These are phyloP conservation scores for Maudiozyma bulderi DNA, from an alignment of 805 yeast species.

Conservation along the genomic window DNA sequence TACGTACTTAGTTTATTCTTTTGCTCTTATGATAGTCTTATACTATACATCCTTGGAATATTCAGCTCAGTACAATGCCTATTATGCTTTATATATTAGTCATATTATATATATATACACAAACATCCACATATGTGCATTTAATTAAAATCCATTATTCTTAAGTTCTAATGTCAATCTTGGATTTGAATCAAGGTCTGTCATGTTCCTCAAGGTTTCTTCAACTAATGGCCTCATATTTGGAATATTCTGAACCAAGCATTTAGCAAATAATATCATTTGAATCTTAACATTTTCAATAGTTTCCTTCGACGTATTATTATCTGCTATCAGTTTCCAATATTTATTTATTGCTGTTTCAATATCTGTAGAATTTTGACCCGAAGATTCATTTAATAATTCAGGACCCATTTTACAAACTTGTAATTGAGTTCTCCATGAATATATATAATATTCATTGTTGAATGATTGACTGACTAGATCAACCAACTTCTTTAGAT, in stretches of 20 bases:
- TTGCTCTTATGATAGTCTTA: too few species aligned
- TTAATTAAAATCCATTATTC: constrained; percentile 10
- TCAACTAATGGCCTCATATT: constrained; percentile 11
- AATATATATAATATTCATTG: constrained; percentile 25
- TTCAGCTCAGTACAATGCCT: too few species aligned
- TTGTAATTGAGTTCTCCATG: constrained; percentile 55
- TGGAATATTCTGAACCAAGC: constrained; percentile 13
- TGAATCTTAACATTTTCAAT: constrained; percentile 55
- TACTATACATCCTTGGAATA: too few species aligned
- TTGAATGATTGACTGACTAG: constrained; percentile 23
- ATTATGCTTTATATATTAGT: not conserved
- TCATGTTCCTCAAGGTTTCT: constrained; percentile 19
- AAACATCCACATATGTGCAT: not conserved
- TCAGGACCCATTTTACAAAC: constrained; percentile 34
- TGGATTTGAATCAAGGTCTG: constrained; percentile 36
- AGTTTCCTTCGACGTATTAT: constrained; percentile 32
- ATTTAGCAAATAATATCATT: constrained; percentile 31
- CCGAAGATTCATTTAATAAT: constrained; percentile 10
- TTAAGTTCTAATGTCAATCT: constrained; percentile 34
- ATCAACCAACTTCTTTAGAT: constrained; percentile 24
- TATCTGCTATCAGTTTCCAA: constrained; percentile 10
- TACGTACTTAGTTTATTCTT: too few species aligned
- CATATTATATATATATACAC: not conserved
- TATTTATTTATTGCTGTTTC: constrained; percentile 4
- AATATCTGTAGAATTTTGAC: constrained; percentile 2